These are phyloP conservation scores for Cytospora piceicola DNA, from an alignment of 2,329 filamentous ascomycete species.

Conservation along the genomic window DNA sequence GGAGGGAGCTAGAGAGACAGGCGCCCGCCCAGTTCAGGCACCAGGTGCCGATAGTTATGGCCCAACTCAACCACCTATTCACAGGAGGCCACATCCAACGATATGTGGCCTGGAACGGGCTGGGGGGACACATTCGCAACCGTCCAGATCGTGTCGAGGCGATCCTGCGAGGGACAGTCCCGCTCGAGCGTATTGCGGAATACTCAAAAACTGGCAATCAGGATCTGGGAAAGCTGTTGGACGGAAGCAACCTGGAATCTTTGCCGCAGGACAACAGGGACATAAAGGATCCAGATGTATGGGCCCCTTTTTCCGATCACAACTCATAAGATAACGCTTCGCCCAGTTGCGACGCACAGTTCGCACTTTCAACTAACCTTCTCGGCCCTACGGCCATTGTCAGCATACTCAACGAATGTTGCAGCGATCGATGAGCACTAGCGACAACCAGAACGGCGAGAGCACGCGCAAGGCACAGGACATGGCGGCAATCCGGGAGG, in stretches of 20 bases:
- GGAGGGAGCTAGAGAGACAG: neutral
- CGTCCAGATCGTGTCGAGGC: conserved; percentile 8
- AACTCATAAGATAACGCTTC: neutral
- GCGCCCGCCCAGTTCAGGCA: neutral
- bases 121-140: neutral
- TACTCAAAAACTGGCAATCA: neutral
- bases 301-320: neutral
- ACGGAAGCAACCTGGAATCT: neutral
- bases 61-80: neutral
- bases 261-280: neutral
- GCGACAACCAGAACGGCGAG: neutral
- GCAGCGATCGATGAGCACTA: conserved; percentile 6
- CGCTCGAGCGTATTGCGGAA: neutral
- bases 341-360: neutral
- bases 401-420: conserved; percentile 19
- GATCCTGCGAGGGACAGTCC: neutral
- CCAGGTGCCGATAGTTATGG: neutral
- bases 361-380: conserved; percentile 8
- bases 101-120: conserved; percentile 2
- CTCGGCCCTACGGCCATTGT: neutral
- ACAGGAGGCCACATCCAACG: conserved; percentile 9
- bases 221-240: conserved; percentile 3
- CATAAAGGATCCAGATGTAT: conserved; percentile 19
- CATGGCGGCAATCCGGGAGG: conserved; percentile 9
- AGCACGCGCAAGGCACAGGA: conserved; percentile 9